Percentiles rank a stretch among this genome's conserved stretches.
phyloP scores from a whole-genome alignment of 768 basidiomycete species.

The Serendipita sp. region DNA sequence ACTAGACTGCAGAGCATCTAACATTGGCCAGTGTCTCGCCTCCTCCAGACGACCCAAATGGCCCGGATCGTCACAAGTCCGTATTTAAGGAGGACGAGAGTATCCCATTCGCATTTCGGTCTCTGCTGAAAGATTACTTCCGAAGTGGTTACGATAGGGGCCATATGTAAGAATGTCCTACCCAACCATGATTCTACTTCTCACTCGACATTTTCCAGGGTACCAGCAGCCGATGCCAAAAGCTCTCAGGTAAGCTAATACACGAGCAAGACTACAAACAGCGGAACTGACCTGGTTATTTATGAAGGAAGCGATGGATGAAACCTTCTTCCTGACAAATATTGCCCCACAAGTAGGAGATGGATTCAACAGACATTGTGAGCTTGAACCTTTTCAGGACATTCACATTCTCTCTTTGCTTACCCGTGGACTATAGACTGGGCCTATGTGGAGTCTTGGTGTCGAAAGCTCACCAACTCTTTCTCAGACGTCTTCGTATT shows the following conservation, averaged over 20 bases:
- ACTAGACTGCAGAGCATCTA: constrained; percentile 87
- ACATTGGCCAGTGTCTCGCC: constrained; percentile 55
- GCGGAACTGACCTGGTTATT: background rate
- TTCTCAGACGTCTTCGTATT: constrained; percentile 96
- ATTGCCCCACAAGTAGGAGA: constrained; percentile 97
- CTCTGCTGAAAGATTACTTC: constrained; percentile 79
- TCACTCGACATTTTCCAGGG: constrained; percentile 32
- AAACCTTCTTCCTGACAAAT: constrained; percentile 88
- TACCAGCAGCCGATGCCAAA: constrained; percentile 94
- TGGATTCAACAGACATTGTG: constrained; percentile 95
- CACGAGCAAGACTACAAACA: background rate
- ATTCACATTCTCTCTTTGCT: too few relatives aligned
- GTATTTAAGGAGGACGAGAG: constrained; percentile 70
- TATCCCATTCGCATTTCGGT: constrained; percentile 62
- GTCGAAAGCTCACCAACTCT: constrained; percentile 66
- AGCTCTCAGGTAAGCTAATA: constrained; percentile 44
- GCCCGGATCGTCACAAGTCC: constrained; percentile 60
- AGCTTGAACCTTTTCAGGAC: constrained; percentile 15
- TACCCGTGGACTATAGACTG: constrained; percentile 43
- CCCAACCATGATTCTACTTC: background rate
- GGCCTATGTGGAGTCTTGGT: constrained; percentile 96
- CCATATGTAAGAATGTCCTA: constrained; percentile 56
- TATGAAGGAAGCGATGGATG: constrained; percentile 72
- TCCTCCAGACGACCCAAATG: constrained; percentile 20
- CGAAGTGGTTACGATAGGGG: constrained; percentile 89